Percentiles rank a stretch among this genome's conserved stretches.
These are phyloP conservation scores for Alternaria gansuensis DNA, from an alignment of 2,329 filamentous ascomycete genomes.

Conservation along the genomic window DNA sequence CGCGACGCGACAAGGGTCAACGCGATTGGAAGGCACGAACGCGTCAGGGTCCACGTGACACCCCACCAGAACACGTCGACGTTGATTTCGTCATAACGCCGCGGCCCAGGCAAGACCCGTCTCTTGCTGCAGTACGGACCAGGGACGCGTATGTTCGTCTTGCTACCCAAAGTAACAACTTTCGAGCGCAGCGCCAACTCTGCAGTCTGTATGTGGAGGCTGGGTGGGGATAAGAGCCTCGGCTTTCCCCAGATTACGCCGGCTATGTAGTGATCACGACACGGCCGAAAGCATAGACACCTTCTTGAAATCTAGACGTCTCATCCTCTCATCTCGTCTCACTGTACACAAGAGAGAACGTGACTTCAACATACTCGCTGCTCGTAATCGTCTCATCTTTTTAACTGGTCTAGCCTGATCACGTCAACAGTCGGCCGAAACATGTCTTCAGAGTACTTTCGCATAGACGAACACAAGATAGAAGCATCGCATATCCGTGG, in stretches of 20 bases:
- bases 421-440: constrained; percentile 15
- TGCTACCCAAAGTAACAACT: background rate
- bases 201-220: background rate
- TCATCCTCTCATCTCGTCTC: background rate
- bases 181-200: background rate
- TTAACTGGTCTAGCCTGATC: constrained; percentile 1
- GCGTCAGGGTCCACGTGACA: constrained; percentile 29
- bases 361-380: background rate
- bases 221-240: constrained; percentile 25
- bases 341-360: background rate
- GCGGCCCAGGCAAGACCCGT: background rate
- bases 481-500: constrained; percentile 77
- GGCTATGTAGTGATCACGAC: constrained; percentile 32
- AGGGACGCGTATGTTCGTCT: background rate
- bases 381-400: background rate
- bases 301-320: background rate
- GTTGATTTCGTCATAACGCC: constrained; percentile 5
- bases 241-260: constrained; percentile 34
- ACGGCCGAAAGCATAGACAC: constrained; percentile 10
- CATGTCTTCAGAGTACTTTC: constrained; percentile 62
- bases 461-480: constrained; percentile 76
- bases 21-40: constrained; percentile 17
- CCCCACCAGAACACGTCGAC: constrained; percentile 19
- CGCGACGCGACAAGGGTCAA: constrained; percentile 18
- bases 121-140: background rate